Conservation (phyloP, 768 basidiomycete species). For the Boletus vinaceobasis region DNA sequence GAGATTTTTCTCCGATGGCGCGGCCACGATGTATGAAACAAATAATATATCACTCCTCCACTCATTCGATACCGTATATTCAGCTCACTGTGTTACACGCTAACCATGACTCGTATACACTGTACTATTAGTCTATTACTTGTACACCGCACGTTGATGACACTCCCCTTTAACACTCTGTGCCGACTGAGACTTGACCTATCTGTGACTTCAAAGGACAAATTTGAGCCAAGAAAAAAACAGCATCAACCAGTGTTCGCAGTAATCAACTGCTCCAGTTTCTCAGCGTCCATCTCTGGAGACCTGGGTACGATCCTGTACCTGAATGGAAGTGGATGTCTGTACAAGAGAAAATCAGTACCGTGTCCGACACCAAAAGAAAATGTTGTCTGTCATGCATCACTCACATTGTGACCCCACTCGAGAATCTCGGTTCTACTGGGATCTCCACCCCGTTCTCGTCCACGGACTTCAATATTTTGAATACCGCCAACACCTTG, state of each 20-base stretch:
- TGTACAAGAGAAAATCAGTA: background rate
- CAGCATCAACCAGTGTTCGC: background rate
- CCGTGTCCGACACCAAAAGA: no score
- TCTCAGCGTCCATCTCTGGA: background rate
- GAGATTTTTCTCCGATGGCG: no score
- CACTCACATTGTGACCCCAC: slow-evolving; percentile 1
- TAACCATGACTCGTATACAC: no score
- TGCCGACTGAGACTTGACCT: no score
- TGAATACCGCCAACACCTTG: slow-evolving; percentile 11
- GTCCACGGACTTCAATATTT: slow-evolving; percentile 6
- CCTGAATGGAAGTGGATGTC: background rate
- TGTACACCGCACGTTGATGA: no score
- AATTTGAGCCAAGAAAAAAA: background rate
- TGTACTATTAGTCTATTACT: no score
- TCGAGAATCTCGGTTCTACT: slow-evolving; percentile 1
- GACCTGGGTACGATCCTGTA: slow-evolving; percentile 2
- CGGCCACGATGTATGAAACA: no score
- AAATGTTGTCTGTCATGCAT: fast-evolving
- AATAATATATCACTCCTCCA: no score
- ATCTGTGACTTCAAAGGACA: background rate
- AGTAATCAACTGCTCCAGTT: background rate
- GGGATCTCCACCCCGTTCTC: slow-evolving; percentile 6
- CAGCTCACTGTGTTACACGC: no score
- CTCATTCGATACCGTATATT: no score
- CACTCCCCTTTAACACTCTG: no score